phyloP scores from a whole-genome alignment of 202 grass and related monocot species.

The Setaria viridis region DNA sequence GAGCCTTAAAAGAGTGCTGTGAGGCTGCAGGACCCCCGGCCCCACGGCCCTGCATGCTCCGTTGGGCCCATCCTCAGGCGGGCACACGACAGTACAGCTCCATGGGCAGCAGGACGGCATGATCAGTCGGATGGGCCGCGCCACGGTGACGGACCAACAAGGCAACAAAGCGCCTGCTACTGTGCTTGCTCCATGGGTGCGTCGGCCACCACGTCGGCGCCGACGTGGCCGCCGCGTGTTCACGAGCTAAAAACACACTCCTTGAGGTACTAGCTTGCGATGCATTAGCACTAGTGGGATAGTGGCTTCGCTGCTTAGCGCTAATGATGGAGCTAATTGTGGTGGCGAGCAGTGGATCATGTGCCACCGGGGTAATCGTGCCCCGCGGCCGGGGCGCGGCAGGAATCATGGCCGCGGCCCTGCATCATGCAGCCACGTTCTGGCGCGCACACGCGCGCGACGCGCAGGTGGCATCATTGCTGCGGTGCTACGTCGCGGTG shows the following conservation, averaged over 20 bases:
- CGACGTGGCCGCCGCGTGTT: constrained; percentile 3
- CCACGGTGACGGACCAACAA: neutral
- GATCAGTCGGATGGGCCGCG: neutral
- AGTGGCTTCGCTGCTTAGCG: neutral
- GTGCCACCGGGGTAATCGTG: neutral
- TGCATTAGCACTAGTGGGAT: too few species aligned
- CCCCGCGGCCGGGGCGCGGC: too few species aligned
- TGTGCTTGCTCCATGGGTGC: neutral
- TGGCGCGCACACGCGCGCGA: constrained; percentile 19
- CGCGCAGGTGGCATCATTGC: constrained; percentile 26
- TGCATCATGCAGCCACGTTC: constrained; percentile 54
- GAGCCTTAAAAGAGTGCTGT: constrained; percentile 22
- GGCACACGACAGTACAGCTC: neutral
- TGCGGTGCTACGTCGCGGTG: neutral
- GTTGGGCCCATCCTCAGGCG: neutral
- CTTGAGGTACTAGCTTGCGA: too few species aligned
- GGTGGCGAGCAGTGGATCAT: constrained; percentile 23
- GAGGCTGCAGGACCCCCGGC: neutral
- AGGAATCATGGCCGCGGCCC: neutral
- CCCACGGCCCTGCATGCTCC: neutral
- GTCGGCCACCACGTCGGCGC: neutral
- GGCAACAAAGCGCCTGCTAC: neutral
- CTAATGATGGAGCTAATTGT: constrained; percentile 25
- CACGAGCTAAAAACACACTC: neutral
- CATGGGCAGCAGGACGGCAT: neutral